Percentiles rank a stretch among this genome's conserved stretches.
Evolutionary conservation across 768 basidiomycete species (phyloP).

Genomic region (Tylopilus sp.): DNA sequence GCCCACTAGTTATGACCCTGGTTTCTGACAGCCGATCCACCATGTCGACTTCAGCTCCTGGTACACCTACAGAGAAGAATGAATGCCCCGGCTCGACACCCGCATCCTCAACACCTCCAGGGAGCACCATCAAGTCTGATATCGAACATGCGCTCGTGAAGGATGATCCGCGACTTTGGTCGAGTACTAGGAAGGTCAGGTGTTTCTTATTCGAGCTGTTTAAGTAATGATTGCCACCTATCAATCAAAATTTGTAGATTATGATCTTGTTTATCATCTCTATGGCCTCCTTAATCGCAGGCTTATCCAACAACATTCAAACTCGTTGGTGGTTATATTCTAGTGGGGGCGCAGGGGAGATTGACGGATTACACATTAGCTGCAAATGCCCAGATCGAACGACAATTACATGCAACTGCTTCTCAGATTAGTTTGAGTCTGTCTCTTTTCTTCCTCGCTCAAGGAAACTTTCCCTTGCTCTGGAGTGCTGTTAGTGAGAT

Average conservation of each 20-base stretch:
- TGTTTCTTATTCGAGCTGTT: background rate
- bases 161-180: slow-evolving; percentile 66
- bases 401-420: slow-evolving; percentile 56
- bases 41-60: background rate
- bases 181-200: slow-evolving; percentile 54
- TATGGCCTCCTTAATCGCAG: slow-evolving; percentile 30
- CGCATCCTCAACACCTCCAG: background rate
- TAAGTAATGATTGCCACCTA: background rate
- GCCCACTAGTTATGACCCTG: slow-evolving; percentile 4
- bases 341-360: no score
- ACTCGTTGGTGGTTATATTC: slow-evolving; percentile 20
- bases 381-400: slow-evolving; percentile 62
- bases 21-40: background rate
- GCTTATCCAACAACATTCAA: slow-evolving; percentile 26
- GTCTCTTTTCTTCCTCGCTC: slow-evolving; percentile 70
- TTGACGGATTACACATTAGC: slow-evolving; percentile 39
- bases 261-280: slow-evolving; percentile 21
- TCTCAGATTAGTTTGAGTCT: slow-evolving; percentile 65
- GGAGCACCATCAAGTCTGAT: slow-evolving; percentile 19
- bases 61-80: background rate
- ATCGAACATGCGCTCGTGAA: slow-evolving; percentile 44
- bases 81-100: background rate
- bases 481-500: slow-evolving; percentile 43
- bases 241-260: slow-evolving; percentile 12
- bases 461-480: slow-evolving; percentile 50